Conservation (phyloP, 352 stramenopile genomes). For the Phytophthora rubi region DNA sequence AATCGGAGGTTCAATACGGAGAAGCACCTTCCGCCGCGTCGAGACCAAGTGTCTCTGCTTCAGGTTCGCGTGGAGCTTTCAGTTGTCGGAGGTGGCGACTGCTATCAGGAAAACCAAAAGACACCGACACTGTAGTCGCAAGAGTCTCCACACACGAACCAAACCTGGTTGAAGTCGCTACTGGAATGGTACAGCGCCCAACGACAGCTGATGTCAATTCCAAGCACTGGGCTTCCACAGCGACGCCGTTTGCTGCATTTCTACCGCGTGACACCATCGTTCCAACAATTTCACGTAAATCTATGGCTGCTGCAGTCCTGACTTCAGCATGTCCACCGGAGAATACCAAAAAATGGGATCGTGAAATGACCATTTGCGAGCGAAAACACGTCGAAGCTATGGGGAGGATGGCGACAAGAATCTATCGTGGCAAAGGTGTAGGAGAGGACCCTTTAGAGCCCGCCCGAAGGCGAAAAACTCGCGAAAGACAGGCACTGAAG, state of each 20-base stretch:
- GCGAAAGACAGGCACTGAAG: constrained; percentile 28
- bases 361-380: constrained; percentile 41
- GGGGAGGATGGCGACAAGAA: constrained; percentile 25
- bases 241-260: constrained; percentile 36
- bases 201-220: constrained; percentile 28
- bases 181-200: constrained; percentile 18
- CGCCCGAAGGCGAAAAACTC: constrained; percentile 11
- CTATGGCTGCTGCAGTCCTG: constrained; percentile 30
- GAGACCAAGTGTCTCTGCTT: constrained; percentile 25
- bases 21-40: constrained; percentile 5
- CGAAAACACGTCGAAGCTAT: constrained; percentile 36
- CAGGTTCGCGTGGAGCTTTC: constrained; percentile 35
- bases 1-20: constrained; percentile 27
- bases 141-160: constrained; percentile 1
- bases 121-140: not conserved
- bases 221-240: constrained; percentile 24
- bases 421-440: constrained; percentile 21
- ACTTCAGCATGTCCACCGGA: constrained; percentile 22
- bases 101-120: constrained; percentile 36
- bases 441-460: not conserved
- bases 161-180: not conserved
- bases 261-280: constrained; percentile 27
- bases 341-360: constrained; percentile 31
- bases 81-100: constrained; percentile 54
- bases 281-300: constrained; percentile 32